Evolutionary conservation across 2,329 filamentous ascomycete species (phyloP), one percentile per base, ranked within the genome.

Genomic region (Clarireedia monteithiana): DNA sequence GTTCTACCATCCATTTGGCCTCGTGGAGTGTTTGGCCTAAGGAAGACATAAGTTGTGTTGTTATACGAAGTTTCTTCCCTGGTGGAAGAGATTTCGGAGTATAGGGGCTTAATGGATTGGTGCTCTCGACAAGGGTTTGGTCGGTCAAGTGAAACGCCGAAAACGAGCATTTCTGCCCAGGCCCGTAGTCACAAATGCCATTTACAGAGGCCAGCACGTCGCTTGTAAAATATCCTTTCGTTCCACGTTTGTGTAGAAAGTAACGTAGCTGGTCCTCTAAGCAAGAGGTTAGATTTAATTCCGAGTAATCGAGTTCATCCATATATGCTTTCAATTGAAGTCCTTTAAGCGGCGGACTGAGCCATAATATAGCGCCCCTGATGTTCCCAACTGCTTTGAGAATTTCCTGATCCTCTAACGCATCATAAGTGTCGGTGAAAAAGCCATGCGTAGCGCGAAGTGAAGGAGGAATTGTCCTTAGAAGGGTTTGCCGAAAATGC

Each of bases 321-420:
- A 51, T 42, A 39, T 56, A 50, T 14, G 27, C 27, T n/a, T 17
- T 15, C 6, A 56, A 39, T 24, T n/a, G 30, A 4, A 51, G 23
- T 27, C 17, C 6, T 17, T 40, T 39, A 10, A 56, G 40, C 6
- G 53, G 53, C 3, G 48, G 53, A n/a, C 48, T 51, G 5, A 45
- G 27, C 36, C 46, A 51, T 14, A 56, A 12, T 17, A 56, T 51
- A 9, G 47, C 27, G 5, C 53, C 53, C 20, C 48, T 30, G 10
- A 56, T 10, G n/a, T 51, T 56, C 45, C 53, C 53, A 39, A 56
- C 24, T 30, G 40, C 53, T 39, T 56, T 46, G 34, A 51, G 26
- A 12, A 51, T 24, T 23, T 51, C 40, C 38, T 36, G 48, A 14
- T 44, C 53, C n/a, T 39, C 53, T 15, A 47, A 26, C 15, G 42